Evolutionary conservation across 2,329 filamentous ascomycete genomes (phyloP), one percentile per base, ranked within the genome.

Genomic region (Aspergillus tamarii): DNA sequence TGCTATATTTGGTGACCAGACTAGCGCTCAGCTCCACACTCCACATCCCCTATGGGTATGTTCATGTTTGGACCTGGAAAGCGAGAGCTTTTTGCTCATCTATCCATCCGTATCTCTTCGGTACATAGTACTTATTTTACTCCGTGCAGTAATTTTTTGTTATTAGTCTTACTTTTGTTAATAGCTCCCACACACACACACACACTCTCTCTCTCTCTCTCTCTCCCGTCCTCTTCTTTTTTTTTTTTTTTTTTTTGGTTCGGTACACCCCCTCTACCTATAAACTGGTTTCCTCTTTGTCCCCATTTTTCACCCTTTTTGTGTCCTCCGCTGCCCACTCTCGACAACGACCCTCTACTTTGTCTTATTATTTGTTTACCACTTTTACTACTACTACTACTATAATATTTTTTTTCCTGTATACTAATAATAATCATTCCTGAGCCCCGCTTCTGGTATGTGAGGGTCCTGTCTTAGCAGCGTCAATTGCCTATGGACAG

Each of bases 401-500:
- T 39, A 16, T 39, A 16, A 1, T 39, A 19, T 39, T 19, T 7
- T 39, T 39, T 39, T 26, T n/a, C n/a, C 19, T 39, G 28, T 32
- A 55, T 43, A 45, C 43, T 62, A 58, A 50, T 63, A 61, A 63
- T 69, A 64, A 57, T 62, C 59, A 60, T 66, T 61, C 53, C 41
- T 16, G 32, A 64, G 48, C 56, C 56, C 63, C 46, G 57, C 60
- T 54, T 61, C 39, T 67, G 64, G 56, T 65, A 65, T 66, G 61
- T 63, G 61, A 64, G 55, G 62, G 57, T 62, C 66, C 41, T 53
- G 45, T 41, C 45, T 58, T 59, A 46, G 62, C 50, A 60, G 57
- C 57, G 53, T 59, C 61, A 56, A 63, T 64, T 54, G 43, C 56
- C 55, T 64, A 52, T 48, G 21, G 43, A 61, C 53, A 57, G 56